Evolutionary conservation across 2,329 filamentous ascomycete species (phyloP).

Genomic region (Massarina eburnea): DNA sequence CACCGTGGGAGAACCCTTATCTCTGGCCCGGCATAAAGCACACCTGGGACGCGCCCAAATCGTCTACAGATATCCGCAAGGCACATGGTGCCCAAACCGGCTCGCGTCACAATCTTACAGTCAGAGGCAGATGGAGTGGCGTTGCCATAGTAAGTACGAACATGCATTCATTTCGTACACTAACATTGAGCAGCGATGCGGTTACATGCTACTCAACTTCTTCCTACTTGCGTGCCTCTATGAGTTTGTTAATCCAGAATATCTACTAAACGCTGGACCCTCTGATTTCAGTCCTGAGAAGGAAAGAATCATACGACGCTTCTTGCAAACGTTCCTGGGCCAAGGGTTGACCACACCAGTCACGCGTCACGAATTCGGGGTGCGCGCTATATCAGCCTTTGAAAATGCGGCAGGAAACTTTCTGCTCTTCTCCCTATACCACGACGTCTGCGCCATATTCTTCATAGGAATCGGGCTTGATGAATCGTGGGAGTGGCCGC

Average conservation of each 20-base stretch:
- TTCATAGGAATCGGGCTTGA: conserved; percentile 6
- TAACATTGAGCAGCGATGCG: too few relatives aligned
- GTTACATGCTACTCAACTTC: conserved; percentile 6
- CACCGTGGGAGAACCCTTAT: conserved; percentile 3
- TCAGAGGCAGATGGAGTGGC: conserved; percentile 1
- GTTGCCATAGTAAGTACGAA: too few relatives aligned
- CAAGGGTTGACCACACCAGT: neutral
- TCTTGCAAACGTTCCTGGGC: neutral
- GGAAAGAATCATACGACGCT: conserved; percentile 4
- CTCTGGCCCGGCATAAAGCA: conserved; percentile 5
- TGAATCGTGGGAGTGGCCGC: conserved; percentile 9
- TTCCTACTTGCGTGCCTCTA: conserved; percentile 3
- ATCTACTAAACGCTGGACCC: neutral
- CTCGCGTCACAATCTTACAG: neutral
- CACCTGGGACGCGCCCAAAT: conserved; percentile 1
- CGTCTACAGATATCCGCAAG: too few relatives aligned
- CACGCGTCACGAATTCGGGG: conserved; percentile 1
- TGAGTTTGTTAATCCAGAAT: conserved; percentile 1
- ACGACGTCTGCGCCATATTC: conserved; percentile 6
- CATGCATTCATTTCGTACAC: too few relatives aligned
- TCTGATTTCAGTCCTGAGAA: conserved; percentile 1
- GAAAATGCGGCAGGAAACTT: conserved; percentile 4
- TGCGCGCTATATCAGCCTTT: conserved; percentile 1
- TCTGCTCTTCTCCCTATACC: conserved; percentile 4
- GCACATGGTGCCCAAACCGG: neutral